Base-by-base conservation (phyloP, 352 stramenopile species). In the Elongisporangium anandrum region DNA sequence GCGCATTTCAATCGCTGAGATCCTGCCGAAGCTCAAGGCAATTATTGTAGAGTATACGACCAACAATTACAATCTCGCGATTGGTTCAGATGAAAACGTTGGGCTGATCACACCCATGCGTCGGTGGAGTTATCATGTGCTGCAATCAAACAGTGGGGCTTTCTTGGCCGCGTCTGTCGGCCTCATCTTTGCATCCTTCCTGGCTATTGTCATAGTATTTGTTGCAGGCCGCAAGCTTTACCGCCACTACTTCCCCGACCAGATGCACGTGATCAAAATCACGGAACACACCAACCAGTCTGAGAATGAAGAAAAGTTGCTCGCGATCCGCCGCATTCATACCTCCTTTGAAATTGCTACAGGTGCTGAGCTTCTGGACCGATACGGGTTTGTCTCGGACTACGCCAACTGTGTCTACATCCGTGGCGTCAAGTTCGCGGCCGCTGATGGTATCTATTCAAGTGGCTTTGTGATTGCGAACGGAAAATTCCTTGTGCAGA, bases 61-160 rank as follows among this genome's bases (percentile, higher is more conserved):
- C 29, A 41, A 41, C 1, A 41, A 41, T 41, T 41, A 41, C 29
- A 41, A 41, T 15, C 29, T 41, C 29, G 29, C 29, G 2, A 41
- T 41, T 13, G 9, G 29, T 8, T 41, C 63, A 20, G 70, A 71
- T 57, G 67, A 63, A 19, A 22, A 24, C 1, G 15, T 64, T 16
- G 64, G 70, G 19, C 29, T 52, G 1, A 52, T 79, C 56, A 71
- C 71, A 1, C 68, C 68, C 0, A 76, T 76, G 65, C 54, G 63
- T 4, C 61, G 70, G 15, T 71, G 66, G 60, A 66, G 65, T 12
- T 71, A 65, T 9, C 58, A 75, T 49, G 63, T 64, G 17, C 68
- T 76, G 16, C 53, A 21, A 1, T 41, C 16, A 12, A 57, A 73
- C 16, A 56, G 69, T 13, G 65, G 64, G 16, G 16, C 45, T 2